Evolutionary conservation across 2,329 filamentous ascomycete species (phyloP), one percentile per base, ranked within the genome.

Genomic region (Arthrobotrys sphaeroides): DNA sequence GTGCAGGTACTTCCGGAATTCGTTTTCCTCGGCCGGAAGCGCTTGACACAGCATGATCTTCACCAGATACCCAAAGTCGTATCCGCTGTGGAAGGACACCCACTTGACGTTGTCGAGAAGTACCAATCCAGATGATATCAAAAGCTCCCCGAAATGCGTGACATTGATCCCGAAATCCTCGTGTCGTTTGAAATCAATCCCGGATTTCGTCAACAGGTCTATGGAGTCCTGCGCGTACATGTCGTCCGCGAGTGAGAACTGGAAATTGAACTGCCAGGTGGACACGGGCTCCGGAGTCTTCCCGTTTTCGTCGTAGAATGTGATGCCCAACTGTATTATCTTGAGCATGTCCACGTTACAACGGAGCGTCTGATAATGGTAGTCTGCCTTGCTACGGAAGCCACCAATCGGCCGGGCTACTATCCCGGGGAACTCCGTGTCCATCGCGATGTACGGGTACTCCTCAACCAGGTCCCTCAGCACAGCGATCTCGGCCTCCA

Each of bases 191-290:
- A 99, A 97, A 82, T 98, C 93, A 77, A 97, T 94, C n/a, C 95
- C 95, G 1, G 93, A 92, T 80, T 92, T 90, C 79, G 93, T 90
- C 18, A 98, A 87, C 79, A 96, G 93, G 78, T 95, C 91, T 78
- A 97, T 97, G 13, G 93, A 97, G 70, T 93, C 91, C 81, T 97
- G 91, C 77, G 96, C 95, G 84, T 96, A 98, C 95, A 99, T 99
- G 83, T 99, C 95, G 40, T 94, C 89, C 78, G 95, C 91, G 7
- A 97, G 86, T 0, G 93, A 95, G 83, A 98, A 99, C 80, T 94
- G 91, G 84, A 99, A 99, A 85, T 99, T 98, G 87, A 99, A 99
- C 79, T 97, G 94, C 95, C 95, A 99, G 16, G 94, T 96, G 81
- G 91, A 96, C 42, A 80, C 13, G 92, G 94, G 73, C 79, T 80